Base-by-base conservation (phyloP, 257 asterid genomes). In the Solanum dulcamara region DNA sequence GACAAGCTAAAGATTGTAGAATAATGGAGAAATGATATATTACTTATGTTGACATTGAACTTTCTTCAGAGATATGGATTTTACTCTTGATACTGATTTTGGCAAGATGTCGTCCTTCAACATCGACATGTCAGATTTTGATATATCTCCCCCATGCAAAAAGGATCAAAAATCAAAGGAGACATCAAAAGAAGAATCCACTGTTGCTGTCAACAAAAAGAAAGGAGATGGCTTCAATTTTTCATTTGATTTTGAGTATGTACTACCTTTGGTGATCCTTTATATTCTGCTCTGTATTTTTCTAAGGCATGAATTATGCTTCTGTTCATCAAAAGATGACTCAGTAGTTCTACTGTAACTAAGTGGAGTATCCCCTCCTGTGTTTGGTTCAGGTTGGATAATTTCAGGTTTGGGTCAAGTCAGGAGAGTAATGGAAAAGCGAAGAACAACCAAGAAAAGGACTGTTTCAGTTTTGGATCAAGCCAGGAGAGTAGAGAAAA, bases 171-270 rank as follows among this genome's bases (percentile, higher is more conserved):
- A 93, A 81, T n/a, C 93, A 62, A 90, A 88, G 87, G 98, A 91
- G 87, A 91, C 86, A 72, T 66, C 90, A 17, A 86, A 62, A 37
- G 55, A 90, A 60, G 93, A 87, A 86, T 87, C 95, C 48, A 89
- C 90, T 85, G 57, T 84, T 84, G 90, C 90, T 88, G 92, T 86
- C 89, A 88, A 86, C 59, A 90, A 90, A 89, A 93, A 90, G 83
- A 90, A 92, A 85, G 53, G 87, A 70, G 98, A 95, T 88, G 77
- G 83, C 86, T 92, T 95, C 89, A 83, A 90, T 72, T 94, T 95
- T 84, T 84, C 91, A 79, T 94, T 96, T 91, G 99, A 95, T 92
- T 95, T 96, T 88, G 96, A 91, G 98, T 95, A 90, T 88, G 98
- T 88, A 68, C 53, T 20, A 33, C 77, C 10, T 48, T 44, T 67